Percentiles rank a stretch among this genome's conserved stretches.
Conservation (phyloP, 768 basidiomycete species). For the Leucosporidium scottii region DNA sequence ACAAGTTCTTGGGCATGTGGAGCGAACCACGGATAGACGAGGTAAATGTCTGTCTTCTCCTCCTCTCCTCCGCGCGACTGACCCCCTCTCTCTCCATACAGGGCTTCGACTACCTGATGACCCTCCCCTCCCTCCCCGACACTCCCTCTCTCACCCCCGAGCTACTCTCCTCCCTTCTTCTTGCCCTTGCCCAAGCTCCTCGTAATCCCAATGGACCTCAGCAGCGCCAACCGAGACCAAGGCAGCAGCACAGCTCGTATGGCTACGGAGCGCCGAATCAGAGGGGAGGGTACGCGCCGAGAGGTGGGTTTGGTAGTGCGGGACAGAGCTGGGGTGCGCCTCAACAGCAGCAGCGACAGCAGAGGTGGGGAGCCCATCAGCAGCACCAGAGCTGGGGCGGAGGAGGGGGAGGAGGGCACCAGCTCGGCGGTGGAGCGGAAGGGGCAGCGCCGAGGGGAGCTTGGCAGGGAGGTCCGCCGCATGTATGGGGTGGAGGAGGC, state of each 20-base stretch:
- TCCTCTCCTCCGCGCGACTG: neutral
- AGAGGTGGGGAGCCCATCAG: neutral
- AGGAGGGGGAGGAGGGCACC: neutral
- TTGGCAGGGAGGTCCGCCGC: neutral
- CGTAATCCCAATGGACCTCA: neutral
- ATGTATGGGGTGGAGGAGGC: neutral
- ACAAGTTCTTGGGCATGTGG: conserved; percentile 26
- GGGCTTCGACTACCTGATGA: conserved; percentile 29
- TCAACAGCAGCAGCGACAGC: too few relatives aligned
- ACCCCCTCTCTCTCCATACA: neutral
- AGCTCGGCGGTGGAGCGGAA: neutral
- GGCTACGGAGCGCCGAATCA: neutral
- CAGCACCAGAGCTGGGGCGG: neutral
- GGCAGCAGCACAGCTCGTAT: neutral
- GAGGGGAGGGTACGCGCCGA: neutral
- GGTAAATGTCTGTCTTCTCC: neutral
- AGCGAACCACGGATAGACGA: conserved; percentile 16
- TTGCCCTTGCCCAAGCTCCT: neutral
- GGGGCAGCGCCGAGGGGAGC: neutral
- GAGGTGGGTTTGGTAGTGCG: too few relatives aligned
- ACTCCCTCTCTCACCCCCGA: conserved; percentile 6
- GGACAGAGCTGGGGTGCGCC: neutral
- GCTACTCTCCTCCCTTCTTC: conserved; percentile 4
- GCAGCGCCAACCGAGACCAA: neutral
- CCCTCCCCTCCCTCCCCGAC: conserved; percentile 22